These are phyloP conservation scores for Inga laurina DNA, from an alignment of 306 rosid species.

Conservation along the genomic window DNA sequence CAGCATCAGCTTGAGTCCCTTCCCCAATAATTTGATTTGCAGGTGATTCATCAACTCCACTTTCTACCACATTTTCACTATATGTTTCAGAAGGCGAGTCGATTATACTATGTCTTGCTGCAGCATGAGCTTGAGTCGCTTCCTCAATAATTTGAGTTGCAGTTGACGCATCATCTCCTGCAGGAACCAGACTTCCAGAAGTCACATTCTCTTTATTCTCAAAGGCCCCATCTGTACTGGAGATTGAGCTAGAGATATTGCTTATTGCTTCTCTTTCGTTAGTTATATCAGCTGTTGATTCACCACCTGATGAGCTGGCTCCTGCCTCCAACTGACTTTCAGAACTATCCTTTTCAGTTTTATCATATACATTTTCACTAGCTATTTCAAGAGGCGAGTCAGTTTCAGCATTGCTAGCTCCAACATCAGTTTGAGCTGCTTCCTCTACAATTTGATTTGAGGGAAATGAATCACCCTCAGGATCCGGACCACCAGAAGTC, in stretches of 20 bases:
- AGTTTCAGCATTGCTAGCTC: conserved; percentile 37
- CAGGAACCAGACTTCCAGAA: conserved; percentile 39
- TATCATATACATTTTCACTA: conserved; percentile 35
- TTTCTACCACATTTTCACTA: not conserved
- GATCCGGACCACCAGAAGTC: conserved; percentile 41
- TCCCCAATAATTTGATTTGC: too few relatives aligned
- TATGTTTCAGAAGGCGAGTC: not conserved
- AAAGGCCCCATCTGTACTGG: not conserved
- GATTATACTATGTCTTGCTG: conserved; percentile 28
- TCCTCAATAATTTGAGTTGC: conserved; percentile 37
- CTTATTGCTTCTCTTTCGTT: conserved; percentile 36
- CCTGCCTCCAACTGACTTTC: conserved; percentile 38
- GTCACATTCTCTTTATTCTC: conserved; percentile 22
- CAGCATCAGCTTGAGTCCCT: too few relatives aligned
- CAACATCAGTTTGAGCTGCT: conserved; percentile 41
- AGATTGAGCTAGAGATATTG: not conserved
- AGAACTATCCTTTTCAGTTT: not conserved
- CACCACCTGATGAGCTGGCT: not conserved
- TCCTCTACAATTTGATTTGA: conserved; percentile 36
- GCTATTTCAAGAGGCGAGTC: conserved; percentile 47
- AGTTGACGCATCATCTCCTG: conserved; percentile 34
- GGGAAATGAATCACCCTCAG: conserved; percentile 34
- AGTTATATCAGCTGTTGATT: conserved; percentile 22
- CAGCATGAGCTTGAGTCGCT: conserved; percentile 39
- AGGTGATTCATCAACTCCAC: not conserved